Base-by-base conservation (phyloP, 345 rosid genomes). In the Excoecaria cochinchinensis region DNA sequence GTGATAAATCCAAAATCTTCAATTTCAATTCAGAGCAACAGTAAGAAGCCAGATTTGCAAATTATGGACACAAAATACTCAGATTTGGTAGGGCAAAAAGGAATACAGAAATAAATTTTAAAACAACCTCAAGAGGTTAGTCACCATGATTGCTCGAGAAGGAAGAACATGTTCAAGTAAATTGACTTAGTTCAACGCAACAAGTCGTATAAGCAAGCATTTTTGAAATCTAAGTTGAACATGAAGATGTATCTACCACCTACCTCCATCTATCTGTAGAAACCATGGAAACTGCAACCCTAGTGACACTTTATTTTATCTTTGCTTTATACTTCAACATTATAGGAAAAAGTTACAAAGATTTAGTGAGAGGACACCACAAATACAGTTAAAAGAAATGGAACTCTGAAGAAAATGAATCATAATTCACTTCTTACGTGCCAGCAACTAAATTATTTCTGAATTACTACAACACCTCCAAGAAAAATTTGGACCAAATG, bases 31-130 rank as follows among this genome's bases (percentile, higher is more conserved):
- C 6, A 6, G 40, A 7, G 22, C 14, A 48, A 22, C 25, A 11
- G 53, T 5, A 48, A 67, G 72, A 68, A 76, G 40, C 70, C 6
- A 21, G 70, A 42, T 44, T 76, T 68, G 36, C 36, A 46, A 24
- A 48, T 13, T 0, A 47, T 21, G 3, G 52, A 65, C 16, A 8
- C 21, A 50, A 63, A 15, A 8, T 13, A 38, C 61, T 31, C 46
- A 38, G 38, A 69, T 25, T 4, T 2, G 38, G 14, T 16, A 36
- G 13, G 12, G 17, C 31, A 31, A 31, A 19, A 64, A 40, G 8
- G 16, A 64, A n/a, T 13, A 64, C 4, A 17, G 21, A 40, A 17
- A 42, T 19, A 8, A n/a, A 9, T 40, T 9, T 6, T 46, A 38
- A 46, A 21, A 47, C 12, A 6, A 22, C 15, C 4, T 22, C 6